phyloP scores from a whole-genome alignment of 306 rosid genomes.

The Cucurbita pepo region DNA sequence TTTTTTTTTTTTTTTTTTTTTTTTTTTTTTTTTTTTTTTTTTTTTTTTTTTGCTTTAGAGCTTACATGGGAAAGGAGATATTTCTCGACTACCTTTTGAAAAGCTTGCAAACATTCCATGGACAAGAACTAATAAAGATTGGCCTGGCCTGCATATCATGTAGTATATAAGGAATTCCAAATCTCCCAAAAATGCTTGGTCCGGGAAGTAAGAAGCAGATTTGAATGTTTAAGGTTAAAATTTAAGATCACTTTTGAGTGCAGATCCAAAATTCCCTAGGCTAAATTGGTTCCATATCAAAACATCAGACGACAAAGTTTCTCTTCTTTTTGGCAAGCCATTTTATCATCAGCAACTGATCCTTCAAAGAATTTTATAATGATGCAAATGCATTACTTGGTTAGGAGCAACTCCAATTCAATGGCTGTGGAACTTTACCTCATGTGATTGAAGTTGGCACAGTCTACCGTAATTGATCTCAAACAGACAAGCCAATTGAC shows the following conservation, averaged over 20 bases:
- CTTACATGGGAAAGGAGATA: not conserved
- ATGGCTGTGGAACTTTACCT: not conserved
- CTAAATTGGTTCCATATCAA: conserved; percentile 57
- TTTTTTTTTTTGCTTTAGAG: not conserved
- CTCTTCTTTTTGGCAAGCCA: conserved; percentile 52
- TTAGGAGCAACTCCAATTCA: not conserved
- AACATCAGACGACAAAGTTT: conserved; percentile 44
- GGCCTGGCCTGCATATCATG: conserved; percentile 33
- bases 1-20: not conserved
- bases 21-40: too few relatives aligned
- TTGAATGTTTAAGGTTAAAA: conserved; percentile 66
- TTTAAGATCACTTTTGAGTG: conserved; percentile 48
- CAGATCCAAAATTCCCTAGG: conserved; percentile 47
- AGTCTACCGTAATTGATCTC: not conserved
- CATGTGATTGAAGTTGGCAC: not conserved
- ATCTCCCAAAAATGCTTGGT: conserved; percentile 63
- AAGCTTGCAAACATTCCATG: not conserved
- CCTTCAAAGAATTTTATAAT: conserved; percentile 64
- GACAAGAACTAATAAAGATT: not conserved
- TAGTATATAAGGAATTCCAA: conserved; percentile 56
- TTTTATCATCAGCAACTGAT: conserved; percentile 58
- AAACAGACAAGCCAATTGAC: not conserved
- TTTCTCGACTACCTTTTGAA: not conserved
- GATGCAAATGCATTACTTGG: conserved; percentile 60
- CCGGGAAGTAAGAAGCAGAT: conserved; percentile 47